phyloP scores from a whole-genome alignment of 805 yeast genomes.

The Hanseniaspora singularis region DNA sequence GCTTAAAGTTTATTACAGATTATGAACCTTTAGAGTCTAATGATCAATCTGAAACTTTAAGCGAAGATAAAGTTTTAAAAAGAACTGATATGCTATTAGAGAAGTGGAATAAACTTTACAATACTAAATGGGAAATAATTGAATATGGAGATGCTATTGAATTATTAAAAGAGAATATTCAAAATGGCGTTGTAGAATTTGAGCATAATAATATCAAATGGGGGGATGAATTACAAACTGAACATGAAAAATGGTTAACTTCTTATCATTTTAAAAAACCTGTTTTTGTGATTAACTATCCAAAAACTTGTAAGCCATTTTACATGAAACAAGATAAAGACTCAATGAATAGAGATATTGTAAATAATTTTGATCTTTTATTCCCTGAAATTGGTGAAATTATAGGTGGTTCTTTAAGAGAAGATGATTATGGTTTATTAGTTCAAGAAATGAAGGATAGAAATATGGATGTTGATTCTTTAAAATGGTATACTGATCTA shows the following conservation, averaged over 20 bases:
- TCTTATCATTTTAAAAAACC: conserved; percentile 49
- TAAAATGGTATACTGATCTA: conserved; percentile 71
- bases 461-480: conserved; percentile 41
- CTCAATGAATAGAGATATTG: conserved; percentile 36
- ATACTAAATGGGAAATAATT: conserved; percentile 50
- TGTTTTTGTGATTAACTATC: conserved; percentile 83
- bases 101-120: conserved; percentile 51
- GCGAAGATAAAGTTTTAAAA: conserved; percentile 28
- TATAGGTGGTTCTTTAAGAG: conserved; percentile 89
- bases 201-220: conserved; percentile 31
- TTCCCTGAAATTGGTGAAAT: conserved; percentile 89
- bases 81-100: conserved; percentile 26
- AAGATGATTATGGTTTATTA: conserved; percentile 45
- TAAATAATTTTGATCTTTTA: conserved; percentile 78
- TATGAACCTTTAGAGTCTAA: conserved; percentile 19
- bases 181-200: conserved; percentile 27
- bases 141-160: conserved; percentile 68
- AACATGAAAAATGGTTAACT: conserved; percentile 87
- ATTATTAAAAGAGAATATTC: conserved; percentile 31
- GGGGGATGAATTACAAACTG: conserved; percentile 68
- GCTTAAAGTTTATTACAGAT: conserved; percentile 17
- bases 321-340: conserved; percentile 58
- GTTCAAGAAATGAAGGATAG: conserved; percentile 38
- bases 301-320: conserved; percentile 67
- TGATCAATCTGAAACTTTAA: conserved; percentile 24